A percentile compares a stretch with the other conserved stretches of the same genome.
Conservation (phyloP, 495 filamentous ascomycete species). For the Apodospora peruviana region DNA sequence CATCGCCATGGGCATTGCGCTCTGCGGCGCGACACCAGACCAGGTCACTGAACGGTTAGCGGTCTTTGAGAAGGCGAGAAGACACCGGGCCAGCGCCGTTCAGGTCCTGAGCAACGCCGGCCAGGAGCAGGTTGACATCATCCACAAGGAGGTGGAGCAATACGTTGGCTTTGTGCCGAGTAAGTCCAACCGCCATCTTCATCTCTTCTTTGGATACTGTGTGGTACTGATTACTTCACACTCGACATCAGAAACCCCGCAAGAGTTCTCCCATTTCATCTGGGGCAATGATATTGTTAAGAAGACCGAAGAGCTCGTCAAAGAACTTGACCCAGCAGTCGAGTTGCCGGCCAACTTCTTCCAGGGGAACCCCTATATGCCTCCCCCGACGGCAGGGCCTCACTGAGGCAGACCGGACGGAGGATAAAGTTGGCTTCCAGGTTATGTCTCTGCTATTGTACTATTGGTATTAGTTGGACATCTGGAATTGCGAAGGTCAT, state of each 20-base stretch:
- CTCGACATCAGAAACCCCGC: constrained; percentile 10
- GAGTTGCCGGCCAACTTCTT: constrained; percentile 17
- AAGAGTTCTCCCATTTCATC: constrained; percentile 20
- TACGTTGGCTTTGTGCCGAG: constrained; percentile 19
- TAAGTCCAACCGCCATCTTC: constrained; percentile 1
- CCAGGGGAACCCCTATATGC: constrained; percentile 3
- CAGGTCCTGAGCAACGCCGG: constrained; percentile 41
- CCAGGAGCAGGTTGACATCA: constrained; percentile 16
- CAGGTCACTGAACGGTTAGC: constrained; percentile 34
- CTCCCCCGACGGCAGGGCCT: background rate
- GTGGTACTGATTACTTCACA: background rate
- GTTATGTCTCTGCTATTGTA: no score
- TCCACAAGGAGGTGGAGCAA: constrained; percentile 15
- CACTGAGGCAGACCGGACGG: no score
- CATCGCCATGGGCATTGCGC: constrained; percentile 31
- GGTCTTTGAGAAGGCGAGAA: constrained; percentile 48
- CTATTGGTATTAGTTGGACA: no score
- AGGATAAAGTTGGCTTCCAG: no score
- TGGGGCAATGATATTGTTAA: constrained; percentile 20
- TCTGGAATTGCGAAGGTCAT: no score
- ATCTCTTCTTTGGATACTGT: no score
- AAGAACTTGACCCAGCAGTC: constrained; percentile 9
- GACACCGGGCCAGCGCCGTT: constrained; percentile 46
- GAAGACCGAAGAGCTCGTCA: constrained; percentile 4
- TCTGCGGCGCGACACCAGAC: constrained; percentile 23